phyloP scores from a whole-genome alignment of 805 yeast species.

The Wickerhamiella bombiphila region DNA sequence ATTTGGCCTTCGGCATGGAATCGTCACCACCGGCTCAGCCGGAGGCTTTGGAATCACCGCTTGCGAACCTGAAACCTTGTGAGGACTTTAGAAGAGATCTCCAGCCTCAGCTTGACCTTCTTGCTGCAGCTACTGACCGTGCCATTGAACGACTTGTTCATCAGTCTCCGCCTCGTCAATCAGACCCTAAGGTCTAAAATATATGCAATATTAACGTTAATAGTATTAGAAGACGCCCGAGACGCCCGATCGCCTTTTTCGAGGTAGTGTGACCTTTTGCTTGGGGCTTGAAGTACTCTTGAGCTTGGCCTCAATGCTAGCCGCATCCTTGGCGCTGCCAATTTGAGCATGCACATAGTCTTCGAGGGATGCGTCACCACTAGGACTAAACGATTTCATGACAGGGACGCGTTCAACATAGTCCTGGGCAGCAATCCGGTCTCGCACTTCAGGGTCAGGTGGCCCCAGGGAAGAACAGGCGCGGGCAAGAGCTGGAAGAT shows the following conservation, averaged over 20 bases:
- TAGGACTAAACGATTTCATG: constrained; percentile 6
- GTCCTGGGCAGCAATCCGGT: constrained; percentile 3
- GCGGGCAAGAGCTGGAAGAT: constrained; percentile 38
- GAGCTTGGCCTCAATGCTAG: constrained; percentile 5
- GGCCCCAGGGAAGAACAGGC: constrained; percentile 15
- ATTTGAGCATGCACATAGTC: constrained; percentile 13
- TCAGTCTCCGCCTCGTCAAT: no score
- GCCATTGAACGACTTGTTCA: not conserved
- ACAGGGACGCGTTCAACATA: constrained; percentile 7
- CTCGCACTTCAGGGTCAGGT: not conserved
- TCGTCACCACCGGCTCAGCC: no score
- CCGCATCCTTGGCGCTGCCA: constrained; percentile 6
- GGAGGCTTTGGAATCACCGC: no score
- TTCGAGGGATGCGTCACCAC: constrained; percentile 5
- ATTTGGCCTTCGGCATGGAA: no score
- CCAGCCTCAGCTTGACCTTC: not conserved
- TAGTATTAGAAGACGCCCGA: no score
- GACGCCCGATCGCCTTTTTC: no score
- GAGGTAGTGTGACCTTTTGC: no score
- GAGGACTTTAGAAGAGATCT: not conserved
- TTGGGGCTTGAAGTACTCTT: not conserved
- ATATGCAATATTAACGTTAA: no score
- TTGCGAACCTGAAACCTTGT: no score
- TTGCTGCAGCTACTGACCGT: not conserved
- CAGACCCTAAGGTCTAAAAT: no score